Percentiles rank a stretch among this genome's conserved stretches.
These are phyloP conservation scores for Otatea glauca DNA, from an alignment of 176 grass and related monocot genomes.

Conservation along the genomic window DNA sequence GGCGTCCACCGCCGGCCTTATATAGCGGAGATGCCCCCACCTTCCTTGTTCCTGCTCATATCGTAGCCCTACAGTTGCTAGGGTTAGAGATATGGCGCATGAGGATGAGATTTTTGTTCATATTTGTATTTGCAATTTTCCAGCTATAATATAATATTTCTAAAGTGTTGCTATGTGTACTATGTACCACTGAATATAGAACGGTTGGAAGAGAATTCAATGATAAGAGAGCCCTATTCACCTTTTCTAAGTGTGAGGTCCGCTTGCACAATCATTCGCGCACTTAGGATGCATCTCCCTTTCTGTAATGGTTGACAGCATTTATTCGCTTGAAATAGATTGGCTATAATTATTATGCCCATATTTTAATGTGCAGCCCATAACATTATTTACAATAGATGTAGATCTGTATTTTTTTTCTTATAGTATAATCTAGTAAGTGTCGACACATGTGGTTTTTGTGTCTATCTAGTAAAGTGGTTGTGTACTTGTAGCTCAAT, in stretches of 20 bases:
- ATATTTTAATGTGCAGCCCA: background rate
- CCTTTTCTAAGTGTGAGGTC: background rate
- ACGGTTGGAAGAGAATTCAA: no score
- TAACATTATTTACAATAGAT: background rate
- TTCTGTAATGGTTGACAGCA: rapidly evolving
- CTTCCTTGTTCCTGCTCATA: background rate
- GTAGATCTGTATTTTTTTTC: background rate
- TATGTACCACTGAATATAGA: no score
- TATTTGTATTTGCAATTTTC: constrained; percentile 1
- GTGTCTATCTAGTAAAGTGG: background rate
- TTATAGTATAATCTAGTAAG: background rate
- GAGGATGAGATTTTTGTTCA: constrained; percentile 22
- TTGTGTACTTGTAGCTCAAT: background rate
- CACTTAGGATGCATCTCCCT: background rate
- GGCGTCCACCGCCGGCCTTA: constrained; percentile 19
- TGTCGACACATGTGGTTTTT: background rate
- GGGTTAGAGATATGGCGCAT: constrained; percentile 23
- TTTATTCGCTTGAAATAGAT: background rate
- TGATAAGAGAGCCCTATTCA: background rate
- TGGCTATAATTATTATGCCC: background rate
- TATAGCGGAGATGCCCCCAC: constrained; percentile 36
- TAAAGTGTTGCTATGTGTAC: background rate
- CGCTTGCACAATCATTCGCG: background rate
- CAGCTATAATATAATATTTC: background rate
- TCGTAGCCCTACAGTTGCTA: background rate